phyloP scores from a whole-genome alignment of 2,329 filamentous ascomycete species.

The Orbilia brochopaga region DNA sequence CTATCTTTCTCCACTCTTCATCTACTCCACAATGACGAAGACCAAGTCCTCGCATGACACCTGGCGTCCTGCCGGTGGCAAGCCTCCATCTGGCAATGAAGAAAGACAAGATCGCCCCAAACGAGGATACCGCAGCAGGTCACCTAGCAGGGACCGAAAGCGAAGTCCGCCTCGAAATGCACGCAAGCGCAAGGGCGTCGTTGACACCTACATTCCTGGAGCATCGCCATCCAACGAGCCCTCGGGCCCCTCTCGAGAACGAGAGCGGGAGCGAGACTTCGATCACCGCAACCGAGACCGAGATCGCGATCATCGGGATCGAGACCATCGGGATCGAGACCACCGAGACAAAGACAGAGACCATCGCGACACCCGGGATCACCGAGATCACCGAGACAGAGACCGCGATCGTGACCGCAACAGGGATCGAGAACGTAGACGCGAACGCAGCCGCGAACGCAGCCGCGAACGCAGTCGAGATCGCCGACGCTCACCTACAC shows the following conservation, averaged over 20 bases:
- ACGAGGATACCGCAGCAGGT: conserved; percentile 27
- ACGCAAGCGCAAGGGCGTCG: conserved; percentile 32
- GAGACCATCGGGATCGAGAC: neutral
- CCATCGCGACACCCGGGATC: neutral
- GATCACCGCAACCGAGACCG: neutral
- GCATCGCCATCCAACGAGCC: conserved; percentile 24
- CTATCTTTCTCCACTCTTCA: neutral
- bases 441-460: conserved; percentile 14
- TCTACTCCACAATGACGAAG: conserved; percentile 28
- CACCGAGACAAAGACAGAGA: neutral
- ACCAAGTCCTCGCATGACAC: conserved; percentile 38
- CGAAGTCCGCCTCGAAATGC: conserved; percentile 33
- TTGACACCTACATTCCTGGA: conserved; percentile 44
- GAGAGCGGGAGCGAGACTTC: conserved; percentile 23
- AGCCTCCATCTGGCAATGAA: conserved; percentile 22
- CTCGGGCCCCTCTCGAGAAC: conserved; percentile 23
- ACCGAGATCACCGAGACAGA: neutral
- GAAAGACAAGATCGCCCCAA: conserved; percentile 36
- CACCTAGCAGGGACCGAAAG: conserved; percentile 39
- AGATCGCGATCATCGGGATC: neutral
- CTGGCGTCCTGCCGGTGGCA: conserved; percentile 31
- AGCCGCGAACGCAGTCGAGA: conserved; percentile 34
- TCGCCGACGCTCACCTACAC: conserved; percentile 29
- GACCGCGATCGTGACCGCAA: conserved; percentile 1
- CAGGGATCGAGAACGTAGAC: conserved; percentile 10